phyloP scores from a whole-genome alignment of 176 grass and related monocot genomes.

The Oryza coarctata region DNA sequence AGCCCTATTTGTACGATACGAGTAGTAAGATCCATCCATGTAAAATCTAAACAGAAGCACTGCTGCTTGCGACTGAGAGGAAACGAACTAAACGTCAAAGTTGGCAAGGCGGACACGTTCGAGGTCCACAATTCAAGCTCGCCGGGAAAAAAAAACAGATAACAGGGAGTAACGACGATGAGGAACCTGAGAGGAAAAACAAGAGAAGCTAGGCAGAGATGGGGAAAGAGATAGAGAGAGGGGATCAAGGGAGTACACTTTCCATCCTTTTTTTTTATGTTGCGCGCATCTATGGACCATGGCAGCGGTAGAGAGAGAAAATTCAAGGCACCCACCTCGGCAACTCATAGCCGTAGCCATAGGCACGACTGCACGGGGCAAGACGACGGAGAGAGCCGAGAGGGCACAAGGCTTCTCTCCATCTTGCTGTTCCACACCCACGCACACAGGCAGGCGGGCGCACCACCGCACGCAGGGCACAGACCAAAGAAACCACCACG shows the following conservation, averaged over 20 bases:
- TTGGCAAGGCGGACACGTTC: background rate
- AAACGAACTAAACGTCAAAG: conserved; percentile 29
- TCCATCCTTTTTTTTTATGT: conserved; percentile 82
- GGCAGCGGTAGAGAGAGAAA: conserved; percentile 6
- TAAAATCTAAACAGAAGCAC: background rate
- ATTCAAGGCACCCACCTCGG: background rate
- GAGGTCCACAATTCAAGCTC: conserved; percentile 9
- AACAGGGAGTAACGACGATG: background rate
- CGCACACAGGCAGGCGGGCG: conserved; percentile 19
- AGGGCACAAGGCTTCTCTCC: background rate
- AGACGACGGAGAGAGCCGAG: background rate
- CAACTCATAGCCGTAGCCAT: too few relatives aligned
- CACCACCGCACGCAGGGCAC: background rate
- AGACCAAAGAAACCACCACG: background rate
- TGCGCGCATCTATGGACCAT: conserved; percentile 70
- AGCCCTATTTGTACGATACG: too few relatives aligned
- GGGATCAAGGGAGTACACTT: conserved; percentile 28
- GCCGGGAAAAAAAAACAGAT: background rate
- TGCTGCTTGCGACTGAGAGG: background rate
- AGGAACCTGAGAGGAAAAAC: background rate
- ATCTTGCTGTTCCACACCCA: background rate
- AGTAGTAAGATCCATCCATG: background rate
- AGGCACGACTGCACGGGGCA: background rate
- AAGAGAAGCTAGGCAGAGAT: background rate
- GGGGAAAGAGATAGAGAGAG: conserved; percentile 4